These are phyloP conservation scores for Periconia digitata DNA, from an alignment of 2,329 filamentous ascomycete species.

Conservation along the genomic window DNA sequence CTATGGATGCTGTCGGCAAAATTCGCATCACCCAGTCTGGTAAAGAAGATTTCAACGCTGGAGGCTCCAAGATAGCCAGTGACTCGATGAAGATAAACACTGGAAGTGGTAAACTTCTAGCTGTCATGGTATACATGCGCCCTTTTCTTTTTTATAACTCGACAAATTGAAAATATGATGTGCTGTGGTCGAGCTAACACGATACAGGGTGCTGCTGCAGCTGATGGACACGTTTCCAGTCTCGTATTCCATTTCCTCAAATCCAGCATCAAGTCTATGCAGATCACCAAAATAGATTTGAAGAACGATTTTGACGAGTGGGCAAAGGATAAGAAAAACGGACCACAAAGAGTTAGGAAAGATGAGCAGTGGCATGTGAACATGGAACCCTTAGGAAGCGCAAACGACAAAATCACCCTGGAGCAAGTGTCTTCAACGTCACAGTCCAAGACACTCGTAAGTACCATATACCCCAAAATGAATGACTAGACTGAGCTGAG, in stretches of 20 bases:
- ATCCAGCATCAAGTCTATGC: neutral
- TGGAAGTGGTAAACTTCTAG: neutral
- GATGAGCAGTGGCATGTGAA: neutral
- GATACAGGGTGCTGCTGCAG: neutral
- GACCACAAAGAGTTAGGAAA: neutral
- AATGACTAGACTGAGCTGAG: neutral
- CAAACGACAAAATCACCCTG: neutral
- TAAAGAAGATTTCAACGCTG: conserved; percentile 1
- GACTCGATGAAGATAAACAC: neutral
- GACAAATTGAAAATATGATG: no score
- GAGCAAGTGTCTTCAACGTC: no score
- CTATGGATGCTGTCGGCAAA: conserved; percentile 3
- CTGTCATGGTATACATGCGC: neutral
- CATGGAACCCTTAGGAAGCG: neutral
- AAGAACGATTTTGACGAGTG: no score
- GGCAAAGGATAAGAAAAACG: neutral
- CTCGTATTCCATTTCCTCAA: conserved; percentile 1
- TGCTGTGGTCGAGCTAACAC: neutral
- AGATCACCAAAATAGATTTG: no score
- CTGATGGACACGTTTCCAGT: neutral
- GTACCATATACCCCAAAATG: neutral
- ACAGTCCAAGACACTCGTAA: neutral
- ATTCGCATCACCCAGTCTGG: conserved; percentile 1
- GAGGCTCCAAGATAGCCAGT: neutral
- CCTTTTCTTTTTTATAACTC: no score